Base-by-base conservation (phyloP, 1,284 basidiomycete genomes). In the Pseudozyma thailandica region DNA sequence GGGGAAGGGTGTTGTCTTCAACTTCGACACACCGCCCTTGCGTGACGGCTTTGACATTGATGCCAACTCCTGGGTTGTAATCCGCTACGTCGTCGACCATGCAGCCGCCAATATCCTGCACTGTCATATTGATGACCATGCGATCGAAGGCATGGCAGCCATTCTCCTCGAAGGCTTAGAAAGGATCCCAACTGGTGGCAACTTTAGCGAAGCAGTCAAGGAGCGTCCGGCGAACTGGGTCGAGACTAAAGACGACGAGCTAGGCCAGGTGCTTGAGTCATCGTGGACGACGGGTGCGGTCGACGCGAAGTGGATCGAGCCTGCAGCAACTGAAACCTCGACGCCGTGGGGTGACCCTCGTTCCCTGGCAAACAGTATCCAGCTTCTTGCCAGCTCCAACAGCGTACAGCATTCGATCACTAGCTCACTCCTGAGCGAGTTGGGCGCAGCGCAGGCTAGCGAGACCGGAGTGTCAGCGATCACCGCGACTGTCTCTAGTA, bases 111-210 rank as follows among this genome's bases (percentile, higher is more conserved):
- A 71, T 54, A 64, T 74, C 28, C 51, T 74, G 2, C 72, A 74
- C 48, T 74, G 72, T 23, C 72, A 74, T 45, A 74, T 74, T 15
- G 68, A 72, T 39, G 68, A 74, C 42, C 72, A 74, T 35, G 56
- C 50, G 35, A 72, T 74, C 28, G 62, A 74, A 42, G 72, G 72
- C 12, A 74, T 74, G 72, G 64, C 64, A n/a, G 63, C 72, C 2
- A 63, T 74, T 1, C 39, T 74, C 7, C 68, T 74, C 16, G 72
- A 74, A 35, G 72, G 72, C n/a, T 52, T 74, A 20, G 72, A 74
- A 18, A 66, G 48, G 21, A 51, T 74, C 6, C 72, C 72, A 6
- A 44, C 50, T 5, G 63, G 59, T 4, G 65, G 65, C n/a, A 60
- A 69, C 42, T 73, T 73, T 21, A 61, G 57, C 57, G 52, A 69